Percentiles rank a stretch among this genome's conserved stretches.
Evolutionary conservation across 2,329 filamentous ascomycete species (phyloP).

Genomic region (Colletotrichum simmondsii): DNA sequence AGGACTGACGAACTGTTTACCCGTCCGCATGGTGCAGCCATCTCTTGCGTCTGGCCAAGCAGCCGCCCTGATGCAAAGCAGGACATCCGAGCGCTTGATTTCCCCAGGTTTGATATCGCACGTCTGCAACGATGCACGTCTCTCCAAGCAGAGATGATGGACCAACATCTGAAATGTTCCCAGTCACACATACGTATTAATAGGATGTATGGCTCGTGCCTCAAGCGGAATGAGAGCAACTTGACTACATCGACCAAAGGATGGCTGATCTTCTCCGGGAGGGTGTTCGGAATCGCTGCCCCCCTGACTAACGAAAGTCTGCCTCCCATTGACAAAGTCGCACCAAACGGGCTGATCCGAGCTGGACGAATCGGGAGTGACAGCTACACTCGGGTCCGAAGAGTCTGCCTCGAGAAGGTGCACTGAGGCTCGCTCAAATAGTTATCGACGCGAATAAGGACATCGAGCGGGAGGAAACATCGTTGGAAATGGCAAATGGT

Average conservation of each 20-base stretch:
- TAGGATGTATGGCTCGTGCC: background rate
- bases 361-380: slow-evolving; percentile 10
- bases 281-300: background rate
- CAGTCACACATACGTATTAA: background rate
- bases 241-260: background rate
- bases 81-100: background rate
- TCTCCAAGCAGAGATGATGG: background rate
- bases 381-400: background rate
- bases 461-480: slow-evolving; percentile 10
- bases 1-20: background rate
- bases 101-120: background rate
- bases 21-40: too few species aligned
- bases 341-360: background rate
- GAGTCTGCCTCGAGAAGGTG: background rate
- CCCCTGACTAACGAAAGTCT: too few species aligned
- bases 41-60: background rate
- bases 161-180: background rate
- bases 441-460: background rate
- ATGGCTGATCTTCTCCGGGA: background rate
- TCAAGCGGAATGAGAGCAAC: background rate
- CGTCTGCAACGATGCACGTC: background rate
- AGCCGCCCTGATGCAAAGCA: background rate
- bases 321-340: background rate
- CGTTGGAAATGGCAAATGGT: background rate
- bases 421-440: background rate